phyloP scores from a whole-genome alignment of 768 basidiomycete genomes.

The Xanthoconium purpureum region DNA sequence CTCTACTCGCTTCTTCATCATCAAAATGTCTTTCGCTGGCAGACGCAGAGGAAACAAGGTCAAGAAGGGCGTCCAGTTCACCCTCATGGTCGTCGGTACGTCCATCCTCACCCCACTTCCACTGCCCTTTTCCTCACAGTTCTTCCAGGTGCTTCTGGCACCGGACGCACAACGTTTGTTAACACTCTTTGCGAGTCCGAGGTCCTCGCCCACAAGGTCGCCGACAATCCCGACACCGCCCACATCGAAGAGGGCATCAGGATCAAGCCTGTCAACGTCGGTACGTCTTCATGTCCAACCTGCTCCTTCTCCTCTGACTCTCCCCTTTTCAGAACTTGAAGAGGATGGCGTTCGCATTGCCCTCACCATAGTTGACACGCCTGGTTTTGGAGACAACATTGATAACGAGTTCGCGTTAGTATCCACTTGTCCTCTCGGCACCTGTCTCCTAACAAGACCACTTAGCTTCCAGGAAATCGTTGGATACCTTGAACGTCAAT shows the following conservation, averaged over 20 bases:
- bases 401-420: conserved; percentile 98
- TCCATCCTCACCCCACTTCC: conserved; percentile 12
- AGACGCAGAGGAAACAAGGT: conserved; percentile 90
- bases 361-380: conserved; percentile 96
- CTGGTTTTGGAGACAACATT: conserved; percentile 98
- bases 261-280: conserved; percentile 93
- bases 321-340: conserved; percentile 71
- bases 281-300: conserved; percentile 36
- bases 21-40: conserved; percentile 78
- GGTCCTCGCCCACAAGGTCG: conserved; percentile 83
- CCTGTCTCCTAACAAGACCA: conserved; percentile 2
- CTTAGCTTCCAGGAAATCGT: conserved; percentile 94
- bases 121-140: conserved; percentile 1
- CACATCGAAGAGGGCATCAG: conserved; percentile 92
- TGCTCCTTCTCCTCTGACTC: background rate
- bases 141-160: conserved; percentile 88
- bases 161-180: conserved; percentile 96
- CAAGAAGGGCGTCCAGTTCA: conserved; percentile 99
- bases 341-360: conserved; percentile 98
- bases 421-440: conserved; percentile 5
- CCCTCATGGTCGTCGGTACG: conserved; percentile 96
- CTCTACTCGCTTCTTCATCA: conserved; percentile 28
- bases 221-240: conserved; percentile 80
- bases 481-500: conserved; percentile 95
- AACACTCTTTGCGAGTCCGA: conserved; percentile 98